Base-by-base conservation (phyloP, 352 stramenopile species). In the Lagenidium sp. region DNA sequence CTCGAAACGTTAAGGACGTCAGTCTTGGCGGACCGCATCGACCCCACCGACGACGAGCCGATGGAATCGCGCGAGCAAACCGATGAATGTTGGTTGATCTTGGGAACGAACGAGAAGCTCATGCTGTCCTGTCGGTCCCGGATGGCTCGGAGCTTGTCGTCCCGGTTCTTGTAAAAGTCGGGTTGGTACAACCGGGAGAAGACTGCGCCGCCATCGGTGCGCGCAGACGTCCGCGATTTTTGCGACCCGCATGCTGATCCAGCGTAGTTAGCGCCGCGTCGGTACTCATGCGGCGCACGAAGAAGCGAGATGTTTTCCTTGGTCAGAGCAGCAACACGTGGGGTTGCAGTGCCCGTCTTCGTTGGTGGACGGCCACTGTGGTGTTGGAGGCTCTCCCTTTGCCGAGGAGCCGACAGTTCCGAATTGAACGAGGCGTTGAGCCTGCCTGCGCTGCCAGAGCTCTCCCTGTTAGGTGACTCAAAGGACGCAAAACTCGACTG, bases 151-250 rank as follows among this genome's bases (percentile, higher is more conserved):
- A 79, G 66, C 56, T 84, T 89, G 43, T 68, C 61, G 13, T 89
- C 79, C 21, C 76, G 71, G 23, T 66, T 79, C 63, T 88, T 86
- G 59, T 86, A 76, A 47, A 78, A 85, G 50, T 92, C 74, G n/a
- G 79, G 58, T 50, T 92, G 76, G 43, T 92, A 92, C 44, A 92
- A 51, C 8, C 79, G 61, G 22, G 76, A 87, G 47, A 92, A 92
- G 25, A 92, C 79, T 8, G 76, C 70, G 31, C 79, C 79, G 29
- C 76, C 79, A 47, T 89, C 79, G 16, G 79, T 92, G 41, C 76
- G 65, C 19, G 81, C 69, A 11, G 76, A 89, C 10, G 72, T 83
- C 28, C 65, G 69, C 24, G 76, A 89, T 42, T 84, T 66, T 32
- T 84, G 67, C n/a, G 74, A 88, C 28, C 75, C 74, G 16, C 63